These are phyloP conservation scores for Cryphonectria carpinicola DNA, from an alignment of 2,329 filamentous ascomycete genomes.

Conservation along the genomic window DNA sequence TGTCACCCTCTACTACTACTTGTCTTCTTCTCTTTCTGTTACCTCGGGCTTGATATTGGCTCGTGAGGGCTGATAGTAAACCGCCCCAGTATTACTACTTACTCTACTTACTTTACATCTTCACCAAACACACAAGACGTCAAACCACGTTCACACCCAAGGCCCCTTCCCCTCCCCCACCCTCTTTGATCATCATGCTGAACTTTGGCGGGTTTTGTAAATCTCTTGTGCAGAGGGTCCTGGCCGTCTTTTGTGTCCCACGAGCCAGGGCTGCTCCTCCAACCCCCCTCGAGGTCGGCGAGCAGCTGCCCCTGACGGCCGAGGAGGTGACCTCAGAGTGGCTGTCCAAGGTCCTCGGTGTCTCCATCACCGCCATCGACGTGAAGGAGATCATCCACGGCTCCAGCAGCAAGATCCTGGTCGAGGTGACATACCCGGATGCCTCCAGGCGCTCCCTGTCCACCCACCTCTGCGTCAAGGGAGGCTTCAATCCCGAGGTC, in stretches of 20 bases:
- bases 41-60: neutral
- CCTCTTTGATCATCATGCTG: neutral
- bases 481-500: conserved; percentile 41
- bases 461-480: conserved; percentile 42
- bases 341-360: conserved; percentile 32
- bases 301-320: conserved; percentile 29
- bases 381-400: conserved; percentile 32
- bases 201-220: neutral
- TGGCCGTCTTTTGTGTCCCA: neutral
- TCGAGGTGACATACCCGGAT: conserved; percentile 33
- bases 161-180: too few relatives aligned
- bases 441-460: conserved; percentile 28
- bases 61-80: neutral
- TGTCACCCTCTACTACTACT: too few relatives aligned
- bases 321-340: conserved; percentile 32
- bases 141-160: neutral
- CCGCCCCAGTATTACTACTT: neutral
- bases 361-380: conserved; percentile 22
- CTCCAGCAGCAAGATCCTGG: conserved; percentile 32
- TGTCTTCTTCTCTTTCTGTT: neutral
- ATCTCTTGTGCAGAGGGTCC: neutral
- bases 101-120: neutral
- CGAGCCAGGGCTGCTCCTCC: neutral
- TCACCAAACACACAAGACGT: neutral
- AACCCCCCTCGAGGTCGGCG: conserved; percentile 27